phyloP scores from a whole-genome alignment of 495 filamentous ascomycete genomes.

The Hyaloscypha bicolor region DNA sequence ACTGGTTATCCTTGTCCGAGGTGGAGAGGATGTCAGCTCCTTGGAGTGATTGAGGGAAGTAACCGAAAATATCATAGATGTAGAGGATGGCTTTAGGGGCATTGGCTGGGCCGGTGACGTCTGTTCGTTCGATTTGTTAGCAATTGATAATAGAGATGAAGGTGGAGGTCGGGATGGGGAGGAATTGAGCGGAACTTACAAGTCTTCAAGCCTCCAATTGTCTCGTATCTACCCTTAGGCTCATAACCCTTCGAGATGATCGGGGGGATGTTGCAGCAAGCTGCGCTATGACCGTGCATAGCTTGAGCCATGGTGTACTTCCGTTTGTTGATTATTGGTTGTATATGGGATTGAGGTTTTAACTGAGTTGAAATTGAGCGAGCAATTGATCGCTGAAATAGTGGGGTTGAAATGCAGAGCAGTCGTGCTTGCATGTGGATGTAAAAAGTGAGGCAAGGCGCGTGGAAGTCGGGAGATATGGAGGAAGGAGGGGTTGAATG shows the following conservation, averaged over 20 bases:
- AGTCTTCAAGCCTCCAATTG: constrained; percentile 66
- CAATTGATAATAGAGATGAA: background rate
- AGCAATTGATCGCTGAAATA: constrained; percentile 8
- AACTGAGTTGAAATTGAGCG: background rate
- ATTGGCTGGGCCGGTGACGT: constrained; percentile 60
- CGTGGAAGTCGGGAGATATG: constrained; percentile 4
- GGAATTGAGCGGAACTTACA: constrained; percentile 48
- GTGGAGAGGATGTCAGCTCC: constrained; percentile 71
- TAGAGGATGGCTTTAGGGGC: constrained; percentile 62
- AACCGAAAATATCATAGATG: constrained; percentile 74
- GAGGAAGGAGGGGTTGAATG: constrained; percentile 6
- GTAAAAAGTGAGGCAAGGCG: background rate
- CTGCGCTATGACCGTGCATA: constrained; percentile 51
- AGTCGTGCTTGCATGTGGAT: constrained; percentile 2
- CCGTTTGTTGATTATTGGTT: background rate
- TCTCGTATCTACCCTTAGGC: constrained; percentile 66
- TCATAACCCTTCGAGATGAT: constrained; percentile 62
- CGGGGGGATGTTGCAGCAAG: constrained; percentile 75
- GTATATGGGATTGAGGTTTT: background rate
- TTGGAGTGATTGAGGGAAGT: constrained; percentile 66
- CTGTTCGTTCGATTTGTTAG: constrained; percentile 38
- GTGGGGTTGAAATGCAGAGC: background rate
- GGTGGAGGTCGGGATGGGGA: background rate
- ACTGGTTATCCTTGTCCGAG: constrained; percentile 54
- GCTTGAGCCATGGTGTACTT: constrained; percentile 25